Evolutionary conservation across 148 eudicot genomes (phyloP).

Genomic region (Rhododendron simsii): DNA sequence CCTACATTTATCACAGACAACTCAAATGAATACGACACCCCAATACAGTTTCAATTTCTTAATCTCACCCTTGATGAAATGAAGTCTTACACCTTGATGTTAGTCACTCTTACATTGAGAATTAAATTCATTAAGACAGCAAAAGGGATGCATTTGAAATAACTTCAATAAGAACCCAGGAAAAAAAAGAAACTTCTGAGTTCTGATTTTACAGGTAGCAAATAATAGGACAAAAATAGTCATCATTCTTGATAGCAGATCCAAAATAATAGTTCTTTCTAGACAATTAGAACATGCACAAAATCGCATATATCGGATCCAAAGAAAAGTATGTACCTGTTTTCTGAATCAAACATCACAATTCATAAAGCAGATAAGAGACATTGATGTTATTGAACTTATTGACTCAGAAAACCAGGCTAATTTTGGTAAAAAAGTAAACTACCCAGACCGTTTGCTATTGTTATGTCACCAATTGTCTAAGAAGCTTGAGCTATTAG

Average conservation of each 20-base stretch:
- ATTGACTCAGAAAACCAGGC: not conserved
- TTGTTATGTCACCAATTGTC: not conserved
- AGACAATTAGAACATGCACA: not conserved
- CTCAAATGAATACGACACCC: not conserved
- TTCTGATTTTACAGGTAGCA: not conserved
- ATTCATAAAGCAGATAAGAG: not conserved
- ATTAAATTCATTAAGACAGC: not conserved
- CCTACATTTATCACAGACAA: not conserved
- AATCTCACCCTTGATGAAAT: not conserved
- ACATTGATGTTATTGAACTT: not conserved
- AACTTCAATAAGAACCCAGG: not conserved
- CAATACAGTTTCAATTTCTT: not conserved
- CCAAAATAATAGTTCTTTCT: not conserved
- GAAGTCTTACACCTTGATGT: not conserved
- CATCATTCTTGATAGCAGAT: not conserved
- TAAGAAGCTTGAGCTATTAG: not conserved
- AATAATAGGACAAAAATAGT: not conserved
- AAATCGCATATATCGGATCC: not conserved
- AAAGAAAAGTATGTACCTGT: not conserved
- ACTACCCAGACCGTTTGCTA: not conserved
- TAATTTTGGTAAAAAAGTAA: not conserved
- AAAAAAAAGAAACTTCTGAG: not conserved
- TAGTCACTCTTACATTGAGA: not conserved
- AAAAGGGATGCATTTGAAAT: not conserved
- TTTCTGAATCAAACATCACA: not conserved